phyloP scores from a whole-genome alignment of 192 early-diverging fungal genomes.

The Mortierella alpina region DNA sequence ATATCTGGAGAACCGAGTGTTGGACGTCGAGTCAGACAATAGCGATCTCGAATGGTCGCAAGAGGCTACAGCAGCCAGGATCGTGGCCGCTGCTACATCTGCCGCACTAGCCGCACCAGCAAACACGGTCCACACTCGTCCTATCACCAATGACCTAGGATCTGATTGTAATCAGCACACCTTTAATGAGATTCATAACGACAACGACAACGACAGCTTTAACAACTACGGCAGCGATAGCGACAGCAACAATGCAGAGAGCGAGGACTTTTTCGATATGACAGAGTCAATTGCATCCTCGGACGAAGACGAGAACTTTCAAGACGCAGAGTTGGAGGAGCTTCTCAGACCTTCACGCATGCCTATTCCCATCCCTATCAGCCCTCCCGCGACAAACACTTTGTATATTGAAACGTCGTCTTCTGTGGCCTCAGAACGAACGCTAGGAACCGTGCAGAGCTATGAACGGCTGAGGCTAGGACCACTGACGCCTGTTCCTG shows the following conservation, averaged over 20 bases:
- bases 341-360: neutral
- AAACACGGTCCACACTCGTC: constrained; percentile 42
- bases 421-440: neutral
- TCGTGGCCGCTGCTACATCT: constrained; percentile 22
- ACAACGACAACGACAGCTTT: neutral
- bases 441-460: constrained; percentile 21
- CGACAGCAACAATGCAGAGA: neutral
- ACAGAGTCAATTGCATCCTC: constrained; percentile 16
- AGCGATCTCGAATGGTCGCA: constrained; percentile 40
- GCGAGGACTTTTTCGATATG: constrained; percentile 21
- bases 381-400: neutral
- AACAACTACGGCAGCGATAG: constrained; percentile 1
- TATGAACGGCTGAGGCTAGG: neutral
- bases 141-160: constrained; percentile 8
- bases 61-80: constrained; percentile 19
- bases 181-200: neutral
- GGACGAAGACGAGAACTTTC: neutral
- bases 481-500: neutral
- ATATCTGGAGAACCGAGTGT: constrained; percentile 37
- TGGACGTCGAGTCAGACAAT: constrained; percentile 28
- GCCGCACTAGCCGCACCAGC: constrained; percentile 4
- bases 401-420: neutral
- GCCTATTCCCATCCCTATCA: neutral
- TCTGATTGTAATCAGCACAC: neutral
- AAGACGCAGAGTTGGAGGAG: neutral